Evolutionary conservation across 139 green algal species (phyloP).

Genomic region (Coelastrella sp.): DNA sequence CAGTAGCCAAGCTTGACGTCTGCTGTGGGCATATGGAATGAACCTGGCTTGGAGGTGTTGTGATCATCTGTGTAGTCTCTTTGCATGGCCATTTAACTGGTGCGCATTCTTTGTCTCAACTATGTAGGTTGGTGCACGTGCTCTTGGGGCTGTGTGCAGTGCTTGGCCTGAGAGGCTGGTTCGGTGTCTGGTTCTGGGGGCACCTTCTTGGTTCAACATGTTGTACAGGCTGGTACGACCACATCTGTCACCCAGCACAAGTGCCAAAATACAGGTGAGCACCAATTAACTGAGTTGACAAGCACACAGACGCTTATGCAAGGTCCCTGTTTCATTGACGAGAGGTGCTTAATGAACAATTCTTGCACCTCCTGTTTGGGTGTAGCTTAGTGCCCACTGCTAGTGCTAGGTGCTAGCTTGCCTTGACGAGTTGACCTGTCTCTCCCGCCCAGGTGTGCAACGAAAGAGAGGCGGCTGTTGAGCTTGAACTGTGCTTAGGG

Average conservation of each 20-base stretch:
- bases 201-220: conserved; percentile 48
- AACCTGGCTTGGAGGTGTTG: neutral
- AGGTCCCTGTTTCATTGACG: no score
- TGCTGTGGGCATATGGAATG: no score
- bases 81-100: neutral
- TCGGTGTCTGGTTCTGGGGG: conserved; percentile 21
- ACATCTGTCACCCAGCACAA: conserved; percentile 29
- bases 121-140: conserved; percentile 21
- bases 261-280: conserved; percentile 40
- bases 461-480: neutral
- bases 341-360: neutral
- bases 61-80: neutral
- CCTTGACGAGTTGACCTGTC: neutral
- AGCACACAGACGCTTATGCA: no score
- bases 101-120: neutral
- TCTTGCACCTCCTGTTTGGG: no score
- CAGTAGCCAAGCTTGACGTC: neutral
- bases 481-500: conserved; percentile 33
- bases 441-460: conserved; percentile 2
- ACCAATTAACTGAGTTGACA: neutral
- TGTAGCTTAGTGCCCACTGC: neutral
- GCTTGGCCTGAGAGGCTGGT: conserved; percentile 30
- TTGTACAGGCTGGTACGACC: conserved; percentile 30
- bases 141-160: conserved; percentile 27
- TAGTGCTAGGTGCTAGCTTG: neutral